These are phyloP conservation scores for Kernera saxatilis DNA, from an alignment of 345 rosid genomes.

Conservation along the genomic window DNA sequence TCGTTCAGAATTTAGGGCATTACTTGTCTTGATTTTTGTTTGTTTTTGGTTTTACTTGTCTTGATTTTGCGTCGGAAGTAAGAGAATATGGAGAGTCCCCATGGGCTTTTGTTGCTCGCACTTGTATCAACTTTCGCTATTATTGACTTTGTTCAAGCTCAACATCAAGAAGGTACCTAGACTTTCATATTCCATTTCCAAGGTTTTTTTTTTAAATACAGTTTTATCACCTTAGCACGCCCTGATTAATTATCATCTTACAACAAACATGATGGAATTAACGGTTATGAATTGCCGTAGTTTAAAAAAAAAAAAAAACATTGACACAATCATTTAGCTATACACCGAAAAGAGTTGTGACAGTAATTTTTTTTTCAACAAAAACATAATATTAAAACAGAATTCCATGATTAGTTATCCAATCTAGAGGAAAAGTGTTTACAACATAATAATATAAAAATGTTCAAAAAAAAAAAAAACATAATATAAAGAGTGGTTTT, in stretches of 20 bases:
- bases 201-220: neutral
- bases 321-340: neutral
- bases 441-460: no score
- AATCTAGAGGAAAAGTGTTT: no score
- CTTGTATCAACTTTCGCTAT: neutral
- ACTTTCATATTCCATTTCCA: neutral
- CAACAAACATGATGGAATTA: neutral
- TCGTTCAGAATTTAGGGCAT: neutral
- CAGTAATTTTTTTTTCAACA: no score
- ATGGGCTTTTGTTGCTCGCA: neutral
- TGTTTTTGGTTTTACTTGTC: neutral
- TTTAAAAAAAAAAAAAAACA: neutral
- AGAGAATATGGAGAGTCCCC: slow-evolving; percentile 1
- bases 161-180: slow-evolving; percentile 30
- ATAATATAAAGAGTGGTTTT: no score
- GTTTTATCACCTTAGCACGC: neutral
- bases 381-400: no score
- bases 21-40: neutral
- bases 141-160: slow-evolving; percentile 8
- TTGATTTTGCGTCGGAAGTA: neutral
- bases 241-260: neutral
- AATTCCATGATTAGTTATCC: no score
- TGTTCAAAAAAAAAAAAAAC: no score
- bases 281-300: neutral
- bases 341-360: neutral